A percentile compares a stretch with the other conserved stretches of the same genome.
These are phyloP conservation scores for Apostasia shenzhenica DNA, from an alignment of 106 monocot genomes.

Conservation along the genomic window DNA sequence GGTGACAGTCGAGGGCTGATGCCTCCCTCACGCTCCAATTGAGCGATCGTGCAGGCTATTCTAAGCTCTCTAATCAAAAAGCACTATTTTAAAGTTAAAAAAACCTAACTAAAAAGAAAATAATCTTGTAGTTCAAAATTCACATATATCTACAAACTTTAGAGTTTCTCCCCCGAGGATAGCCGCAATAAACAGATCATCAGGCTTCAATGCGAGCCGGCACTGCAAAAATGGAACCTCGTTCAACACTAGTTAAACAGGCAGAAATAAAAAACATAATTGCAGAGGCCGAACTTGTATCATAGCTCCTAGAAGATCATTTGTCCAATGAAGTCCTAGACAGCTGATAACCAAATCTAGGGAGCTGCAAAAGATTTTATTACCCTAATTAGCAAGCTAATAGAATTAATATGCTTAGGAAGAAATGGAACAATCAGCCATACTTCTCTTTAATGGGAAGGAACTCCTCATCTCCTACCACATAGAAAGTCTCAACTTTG, in stretches of 20 bases:
- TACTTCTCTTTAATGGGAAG: slow-evolving; percentile 94
- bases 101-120: slow-evolving; percentile 6
- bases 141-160: slow-evolving; percentile 42
- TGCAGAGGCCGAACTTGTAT: slow-evolving; percentile 54
- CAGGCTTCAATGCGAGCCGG: slow-evolving; percentile 87
- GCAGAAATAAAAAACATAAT: not conserved
- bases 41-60: slow-evolving; percentile 93
- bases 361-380: slow-evolving; percentile 65
- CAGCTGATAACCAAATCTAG: slow-evolving; percentile 90
- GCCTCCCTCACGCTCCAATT: slow-evolving; percentile 98
- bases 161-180: slow-evolving; percentile 97
- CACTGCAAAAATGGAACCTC: slow-evolving; percentile 37
- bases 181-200: slow-evolving; percentile 92
- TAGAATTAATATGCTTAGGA: not conserved
- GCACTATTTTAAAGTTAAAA: not conserved
- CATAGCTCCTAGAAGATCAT: slow-evolving; percentile 99
- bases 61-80: slow-evolving; percentile 71
- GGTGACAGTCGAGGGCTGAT: slow-evolving; percentile 95
- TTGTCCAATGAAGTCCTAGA: slow-evolving; percentile 98
- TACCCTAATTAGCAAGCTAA: not conserved
- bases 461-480: slow-evolving; percentile 98
- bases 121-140: not conserved
- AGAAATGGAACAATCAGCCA: not conserved
- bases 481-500: slow-evolving; percentile 55
- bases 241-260: slow-evolving; percentile 7